Base-by-base conservation (phyloP, 129 eudicot species). In the Deinandra increscens region DNA sequence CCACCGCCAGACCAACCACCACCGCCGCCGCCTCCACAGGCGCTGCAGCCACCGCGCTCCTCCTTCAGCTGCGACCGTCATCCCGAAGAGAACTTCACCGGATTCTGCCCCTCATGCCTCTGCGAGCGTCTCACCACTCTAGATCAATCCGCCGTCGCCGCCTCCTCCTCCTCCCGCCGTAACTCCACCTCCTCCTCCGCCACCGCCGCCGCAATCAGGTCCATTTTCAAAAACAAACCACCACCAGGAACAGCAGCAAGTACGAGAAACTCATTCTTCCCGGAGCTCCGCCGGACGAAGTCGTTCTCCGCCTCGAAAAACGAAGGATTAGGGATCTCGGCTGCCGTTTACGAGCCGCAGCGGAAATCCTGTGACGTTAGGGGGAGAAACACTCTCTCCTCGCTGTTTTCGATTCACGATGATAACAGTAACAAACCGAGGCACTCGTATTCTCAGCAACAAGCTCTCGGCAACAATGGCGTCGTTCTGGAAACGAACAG, bases 291-390 rank as follows among this genome's bases (percentile, higher is more conserved):
- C 4, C 85, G 96, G 3, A 72, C 96, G 0, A 84, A 91, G 44
- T 91, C 97, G 0, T 91, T 91, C 60, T 91, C 97, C 0, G 96
- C 93, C 48, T 82, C 96, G 31, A 91, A 85, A 22, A 81, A 88
- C 62, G 93, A 91, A 9, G 93, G 80, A n/a, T n/a, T 69, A 50
- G 75, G 45, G 19, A 76, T 86, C 19, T 73, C 87, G 9, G 74
- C 58, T 0, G 68, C 79, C n/a, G 80, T 46, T 29, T 84, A 81
- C 29, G 97, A 91, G 72, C 96, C 96, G 48, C 96, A 91, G 72
- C 81, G 97, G 29, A 84, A 88, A 51, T 91, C 97, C 11, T 91
- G 97, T 19, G 97, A 91, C 82, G 97, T 91, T 39, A 78, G 97
- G 61, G 91, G 67, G 13, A 75, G 91, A 19, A 84, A 71, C 49